phyloP scores from a whole-genome alignment of 208 protist genomes.

The Crithidia expoeki region DNA sequence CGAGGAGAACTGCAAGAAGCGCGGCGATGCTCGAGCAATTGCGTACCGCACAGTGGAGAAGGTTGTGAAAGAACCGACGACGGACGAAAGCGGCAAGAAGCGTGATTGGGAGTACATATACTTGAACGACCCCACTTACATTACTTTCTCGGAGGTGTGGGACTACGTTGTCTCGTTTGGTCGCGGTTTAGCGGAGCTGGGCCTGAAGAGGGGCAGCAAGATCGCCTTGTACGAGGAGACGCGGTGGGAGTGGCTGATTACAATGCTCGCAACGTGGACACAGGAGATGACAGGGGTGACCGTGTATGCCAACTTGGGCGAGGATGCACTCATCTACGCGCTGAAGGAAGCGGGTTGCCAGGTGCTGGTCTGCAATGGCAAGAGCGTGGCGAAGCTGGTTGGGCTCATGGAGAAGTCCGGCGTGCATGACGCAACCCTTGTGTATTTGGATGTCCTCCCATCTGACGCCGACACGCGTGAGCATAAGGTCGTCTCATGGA shows the following conservation, averaged over 20 bases:
- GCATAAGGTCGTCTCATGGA: constrained; percentile 47
- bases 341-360: constrained; percentile 57
- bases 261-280: constrained; percentile 72
- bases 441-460: constrained; percentile 66
- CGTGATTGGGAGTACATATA: constrained; percentile 51
- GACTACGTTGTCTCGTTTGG: constrained; percentile 46
- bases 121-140: constrained; percentile 31
- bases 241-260: constrained; percentile 82
- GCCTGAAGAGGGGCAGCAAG: constrained; percentile 34
- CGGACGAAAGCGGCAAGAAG: neutral
- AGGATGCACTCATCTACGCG: constrained; percentile 69
- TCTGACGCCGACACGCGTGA: constrained; percentile 17
- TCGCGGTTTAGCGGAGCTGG: constrained; percentile 57
- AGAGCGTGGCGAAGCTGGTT: constrained; percentile 55
- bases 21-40: constrained; percentile 29
- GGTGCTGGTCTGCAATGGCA: constrained; percentile 73
- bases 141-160: constrained; percentile 54
- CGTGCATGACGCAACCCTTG: constrained; percentile 33
- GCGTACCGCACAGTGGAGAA: constrained; percentile 50
- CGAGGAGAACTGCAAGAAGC: constrained; percentile 36
- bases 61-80: constrained; percentile 31
- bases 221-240: constrained; percentile 85
- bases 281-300: constrained; percentile 70
- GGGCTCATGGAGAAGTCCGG: neutral
- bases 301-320: constrained; percentile 86